Evolutionary conservation across 169 alveolate genomes (phyloP).

Genomic region (Plasmodium gaboni): DNA sequence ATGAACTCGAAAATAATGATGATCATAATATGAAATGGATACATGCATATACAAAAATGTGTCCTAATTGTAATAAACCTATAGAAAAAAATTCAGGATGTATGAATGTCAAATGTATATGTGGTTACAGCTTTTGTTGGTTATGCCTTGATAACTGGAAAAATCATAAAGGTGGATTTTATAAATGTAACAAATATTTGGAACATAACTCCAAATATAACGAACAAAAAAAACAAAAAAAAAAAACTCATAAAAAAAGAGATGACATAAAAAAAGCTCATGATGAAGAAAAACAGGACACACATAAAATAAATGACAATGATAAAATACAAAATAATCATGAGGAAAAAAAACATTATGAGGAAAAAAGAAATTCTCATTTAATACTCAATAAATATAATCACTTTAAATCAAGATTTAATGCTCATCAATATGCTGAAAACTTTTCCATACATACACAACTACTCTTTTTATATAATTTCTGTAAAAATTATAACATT

Average conservation of each 20-base stretch:
- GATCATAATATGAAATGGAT: slow-evolving; percentile 54
- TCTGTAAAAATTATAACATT: slow-evolving; percentile 16
- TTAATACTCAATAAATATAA: slow-evolving; percentile 17
- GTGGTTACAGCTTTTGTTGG: slow-evolving; percentile 68
- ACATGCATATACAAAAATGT: slow-evolving; percentile 22
- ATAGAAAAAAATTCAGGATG: slow-evolving; percentile 67
- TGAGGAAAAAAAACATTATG: not conserved
- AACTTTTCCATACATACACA: slow-evolving; percentile 41
- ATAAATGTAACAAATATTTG: slow-evolving; percentile 51
- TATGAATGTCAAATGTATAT: slow-evolving; percentile 59
- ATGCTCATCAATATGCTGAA: slow-evolving; percentile 63
- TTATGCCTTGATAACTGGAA: slow-evolving; percentile 36
- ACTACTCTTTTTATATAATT: slow-evolving; percentile 20
- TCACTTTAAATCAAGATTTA: slow-evolving; percentile 57
- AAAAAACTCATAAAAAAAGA: not conserved
- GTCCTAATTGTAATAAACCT: slow-evolving; percentile 50
- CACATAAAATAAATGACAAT: not conserved
- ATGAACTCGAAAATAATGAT: slow-evolving; percentile 23
- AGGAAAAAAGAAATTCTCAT: slow-evolving; percentile 28
- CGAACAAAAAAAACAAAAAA: not conserved
- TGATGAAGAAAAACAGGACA: not conserved
- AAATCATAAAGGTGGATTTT: slow-evolving; percentile 65
- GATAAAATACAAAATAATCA: not conserved
- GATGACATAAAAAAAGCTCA: not conserved
- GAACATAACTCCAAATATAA: not conserved